A percentile compares a stretch with the other conserved stretches of the same genome.
phyloP scores from a whole-genome alignment of 208 protist species.

The Borovskyia barvae region DNA sequence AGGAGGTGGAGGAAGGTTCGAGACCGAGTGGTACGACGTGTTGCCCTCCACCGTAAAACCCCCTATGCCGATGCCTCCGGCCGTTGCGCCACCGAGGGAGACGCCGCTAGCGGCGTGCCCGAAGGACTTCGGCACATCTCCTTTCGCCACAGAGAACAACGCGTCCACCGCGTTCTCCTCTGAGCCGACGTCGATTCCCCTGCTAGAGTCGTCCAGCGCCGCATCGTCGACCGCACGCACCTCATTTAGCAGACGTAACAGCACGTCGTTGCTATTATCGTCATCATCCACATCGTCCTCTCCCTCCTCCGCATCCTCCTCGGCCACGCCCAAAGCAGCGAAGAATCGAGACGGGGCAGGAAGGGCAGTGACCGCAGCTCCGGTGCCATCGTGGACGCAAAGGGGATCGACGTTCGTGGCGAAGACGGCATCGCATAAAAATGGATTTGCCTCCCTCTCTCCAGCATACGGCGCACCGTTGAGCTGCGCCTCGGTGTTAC shows the following conservation, averaged over 20 bases:
- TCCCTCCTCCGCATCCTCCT: constrained; percentile 14
- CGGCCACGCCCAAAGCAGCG: constrained; percentile 6
- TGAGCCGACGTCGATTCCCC: constrained; percentile 16
- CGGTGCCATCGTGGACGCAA: constrained; percentile 1
- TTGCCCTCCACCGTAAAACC: constrained; percentile 57
- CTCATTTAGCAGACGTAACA: constrained; percentile 51
- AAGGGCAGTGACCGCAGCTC: constrained; percentile 4
- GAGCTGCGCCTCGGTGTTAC: constrained; percentile 1
- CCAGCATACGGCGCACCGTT: constrained; percentile 1
- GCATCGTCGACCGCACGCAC: constrained; percentile 34
- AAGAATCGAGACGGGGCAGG: constrained; percentile 16
- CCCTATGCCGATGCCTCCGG: background rate
- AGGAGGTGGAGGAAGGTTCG: constrained; percentile 20
- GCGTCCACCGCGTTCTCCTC: constrained; percentile 21
- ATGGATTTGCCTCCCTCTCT: background rate
- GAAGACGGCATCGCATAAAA: constrained; percentile 16
- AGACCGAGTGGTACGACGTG: constrained; percentile 20
- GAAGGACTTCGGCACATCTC: constrained; percentile 8
- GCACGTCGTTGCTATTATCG: constrained; percentile 31
- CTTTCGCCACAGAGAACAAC: constrained; percentile 15
- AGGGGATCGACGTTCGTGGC: constrained; percentile 11
- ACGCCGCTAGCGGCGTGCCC: background rate
- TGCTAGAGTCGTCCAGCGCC: constrained; percentile 6
- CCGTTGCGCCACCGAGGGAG: background rate
- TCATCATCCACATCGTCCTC: constrained; percentile 29